Evolutionary conservation across 345 rosid genomes (phyloP).

Genomic region (Pugionium cornutum): DNA sequence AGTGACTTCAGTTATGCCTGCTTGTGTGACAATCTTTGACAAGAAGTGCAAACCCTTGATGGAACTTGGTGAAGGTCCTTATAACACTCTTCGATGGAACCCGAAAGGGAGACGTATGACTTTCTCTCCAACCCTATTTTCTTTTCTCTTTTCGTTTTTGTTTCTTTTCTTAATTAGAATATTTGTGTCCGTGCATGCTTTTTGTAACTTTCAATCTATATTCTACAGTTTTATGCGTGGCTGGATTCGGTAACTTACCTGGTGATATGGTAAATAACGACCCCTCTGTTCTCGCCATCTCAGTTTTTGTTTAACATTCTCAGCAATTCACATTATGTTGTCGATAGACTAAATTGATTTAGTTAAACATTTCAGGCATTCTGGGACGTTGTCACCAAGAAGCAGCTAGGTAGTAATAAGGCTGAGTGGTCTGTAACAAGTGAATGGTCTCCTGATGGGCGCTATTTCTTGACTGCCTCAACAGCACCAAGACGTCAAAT

Average conservation of each 20-base stretch:
- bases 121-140: constrained; percentile 8
- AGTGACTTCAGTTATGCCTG: constrained; percentile 81
- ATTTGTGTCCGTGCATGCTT: neutral
- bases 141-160: constrained; percentile 10
- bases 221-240: constrained; percentile 72
- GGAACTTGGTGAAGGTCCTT: constrained; percentile 88
- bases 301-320: neutral
- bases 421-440: constrained; percentile 88
- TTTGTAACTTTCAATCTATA: constrained; percentile 47
- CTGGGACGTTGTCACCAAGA: constrained; percentile 75
- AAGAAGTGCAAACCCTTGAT: constrained; percentile 82
- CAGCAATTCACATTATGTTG: neutral
- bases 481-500: constrained; percentile 95
- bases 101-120: constrained; percentile 91
- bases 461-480: constrained; percentile 90
- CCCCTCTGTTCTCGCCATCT: constrained; percentile 12
- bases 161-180: neutral
- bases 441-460: constrained; percentile 96
- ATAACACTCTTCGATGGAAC: constrained; percentile 90
- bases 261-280: constrained; percentile 79
- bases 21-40: constrained; percentile 79
- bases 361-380: constrained; percentile 60
- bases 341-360: neutral
- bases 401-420: constrained; percentile 69
- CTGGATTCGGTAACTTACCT: constrained; percentile 98